Evolutionary conservation across 2,329 filamentous ascomycete genomes (phyloP).

Genomic region (Trichoderma simmonsii): DNA sequence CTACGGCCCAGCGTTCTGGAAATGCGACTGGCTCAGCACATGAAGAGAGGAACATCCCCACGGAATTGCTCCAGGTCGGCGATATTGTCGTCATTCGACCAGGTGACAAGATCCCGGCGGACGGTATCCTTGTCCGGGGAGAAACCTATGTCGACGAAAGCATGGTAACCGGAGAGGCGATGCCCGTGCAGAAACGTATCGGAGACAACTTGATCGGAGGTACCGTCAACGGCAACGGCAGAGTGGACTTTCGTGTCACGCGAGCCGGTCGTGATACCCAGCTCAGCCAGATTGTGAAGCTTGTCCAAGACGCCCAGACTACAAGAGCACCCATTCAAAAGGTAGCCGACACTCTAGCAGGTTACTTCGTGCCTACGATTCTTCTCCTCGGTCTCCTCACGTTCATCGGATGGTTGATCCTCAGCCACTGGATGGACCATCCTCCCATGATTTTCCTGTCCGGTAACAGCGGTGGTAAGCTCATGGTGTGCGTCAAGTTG

Average conservation of each 20-base stretch:
- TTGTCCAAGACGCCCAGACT: conserved; percentile 97
- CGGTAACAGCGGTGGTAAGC: conserved; percentile 76
- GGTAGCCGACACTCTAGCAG: conserved; percentile 84
- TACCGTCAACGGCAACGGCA: conserved; percentile 90
- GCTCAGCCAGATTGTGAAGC: conserved; percentile 93
- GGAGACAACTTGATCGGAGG: conserved; percentile 81
- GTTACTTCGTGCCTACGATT: conserved; percentile 90
- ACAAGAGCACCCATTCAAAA: conserved; percentile 91
- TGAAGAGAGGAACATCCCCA: conserved; percentile 86
- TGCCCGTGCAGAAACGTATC: conserved; percentile 87
- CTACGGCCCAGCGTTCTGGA: conserved; percentile 39
- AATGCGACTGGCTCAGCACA: conserved; percentile 55
- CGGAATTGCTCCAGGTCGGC: conserved; percentile 88
- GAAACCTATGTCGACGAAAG: conserved; percentile 95
- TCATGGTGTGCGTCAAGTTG: conserved; percentile 96
- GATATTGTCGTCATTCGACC: conserved; percentile 91
- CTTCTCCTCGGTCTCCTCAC: conserved; percentile 79
- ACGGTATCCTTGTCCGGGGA: conserved; percentile 80
- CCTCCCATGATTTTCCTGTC: conserved; percentile 87
- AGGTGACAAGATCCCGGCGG: conserved; percentile 94
- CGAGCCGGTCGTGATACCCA: conserved; percentile 93
- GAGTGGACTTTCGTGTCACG: conserved; percentile 88
- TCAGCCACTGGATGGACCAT: conserved; percentile 78
- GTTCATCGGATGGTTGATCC: conserved; percentile 89
- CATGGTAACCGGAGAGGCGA: conserved; percentile 97